Evolutionary conservation across 805 yeast genomes (phyloP), one percentile per base, ranked within the genome.

Genomic region (Nakazawaea siamensis): DNA sequence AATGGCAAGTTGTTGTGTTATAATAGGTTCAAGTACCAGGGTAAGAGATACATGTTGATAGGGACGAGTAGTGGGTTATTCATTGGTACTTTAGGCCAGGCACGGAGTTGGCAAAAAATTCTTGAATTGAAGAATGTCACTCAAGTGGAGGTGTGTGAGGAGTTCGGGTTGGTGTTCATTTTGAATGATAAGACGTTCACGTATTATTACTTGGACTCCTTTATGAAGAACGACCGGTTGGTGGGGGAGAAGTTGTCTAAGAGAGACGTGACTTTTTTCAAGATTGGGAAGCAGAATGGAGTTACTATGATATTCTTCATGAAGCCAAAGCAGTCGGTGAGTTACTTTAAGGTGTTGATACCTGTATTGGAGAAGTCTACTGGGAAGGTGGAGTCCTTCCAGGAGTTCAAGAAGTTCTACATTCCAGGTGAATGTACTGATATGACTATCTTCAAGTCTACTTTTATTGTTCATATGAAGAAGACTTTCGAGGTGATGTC

Each of bases 61-160:
- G 95, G 92, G 1, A 61, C 81, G 3, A 66, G 66, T 2, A 56
- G 63, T 34, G 95, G 95, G 1, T 55, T 86, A 2, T 80, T 68
- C 44, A 54, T 82, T 42, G 62, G 68, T n/a, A 61, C 60, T 37
- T 42, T 52, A 29, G 60, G 55, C 36, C 54, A 57, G 30, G 59
- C 61, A 14, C 29, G 42, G 7, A 53, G 67, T 9, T 83, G 94
- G 92, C 69, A 62, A 37, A 62, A 72, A 37, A 70, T 83, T 4
- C 51, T 80, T 29, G 66, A 70, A 41, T 52, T 75, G 23, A 38
- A 57, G 5, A 69, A 67, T 35, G 74, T 81, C 10, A 62, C 70
- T 4, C 79, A 76, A 46, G 55, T 88, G 33, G 70, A 68, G n/a
- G 76, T 80, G 16, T 50, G 84, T 6, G 68, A 71, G 8, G 66